Evolutionary conservation across 1,284 basidiomycete species (phyloP).

Genomic region (Fistulina hepatica): DNA sequence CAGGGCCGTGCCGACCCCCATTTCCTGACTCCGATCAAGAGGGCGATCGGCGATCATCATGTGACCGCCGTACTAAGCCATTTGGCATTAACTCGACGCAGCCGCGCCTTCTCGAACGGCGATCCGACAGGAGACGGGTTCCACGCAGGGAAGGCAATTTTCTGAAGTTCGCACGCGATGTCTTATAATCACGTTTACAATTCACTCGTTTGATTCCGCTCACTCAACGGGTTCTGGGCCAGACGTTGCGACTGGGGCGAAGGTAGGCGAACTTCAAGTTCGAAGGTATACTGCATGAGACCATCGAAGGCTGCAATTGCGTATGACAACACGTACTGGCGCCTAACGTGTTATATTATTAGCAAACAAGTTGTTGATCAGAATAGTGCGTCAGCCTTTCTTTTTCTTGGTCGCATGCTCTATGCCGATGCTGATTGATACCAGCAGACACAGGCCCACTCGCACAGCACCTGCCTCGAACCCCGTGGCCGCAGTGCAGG

Average conservation of each 20-base stretch:
- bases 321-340: slow-evolving; percentile 26
- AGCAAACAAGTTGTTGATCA: slow-evolving; percentile 29
- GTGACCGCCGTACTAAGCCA: too few relatives aligned
- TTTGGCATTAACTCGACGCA: slow-evolving; percentile 32
- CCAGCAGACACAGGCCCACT: slow-evolving; percentile 12
- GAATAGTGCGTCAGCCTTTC: slow-evolving; percentile 19
- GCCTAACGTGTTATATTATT: slow-evolving; percentile 26
- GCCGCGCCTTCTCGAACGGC: slow-evolving; percentile 33
- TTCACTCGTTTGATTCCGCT: too few relatives aligned
- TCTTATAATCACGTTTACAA: not conserved
- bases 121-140: slow-evolving; percentile 41
- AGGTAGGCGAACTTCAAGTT: too few relatives aligned
- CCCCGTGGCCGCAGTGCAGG: slow-evolving; percentile 10
- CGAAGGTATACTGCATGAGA: slow-evolving; percentile 36
- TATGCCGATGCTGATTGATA: not conserved
- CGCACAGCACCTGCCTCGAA: slow-evolving; percentile 9
- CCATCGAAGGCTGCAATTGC: slow-evolving; percentile 35
- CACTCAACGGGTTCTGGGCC: too few relatives aligned
- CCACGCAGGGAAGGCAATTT: slow-evolving; percentile 30
- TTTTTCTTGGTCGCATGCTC: not conserved
- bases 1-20: slow-evolving; percentile 28
- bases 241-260: slow-evolving; percentile 44
- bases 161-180: not conserved
- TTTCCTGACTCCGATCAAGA: slow-evolving; percentile 27
- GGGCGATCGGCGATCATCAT: too few relatives aligned